Evolutionary conservation across 179 eudicot genomes (phyloP).

Genomic region (Drosera spatulata): DNA sequence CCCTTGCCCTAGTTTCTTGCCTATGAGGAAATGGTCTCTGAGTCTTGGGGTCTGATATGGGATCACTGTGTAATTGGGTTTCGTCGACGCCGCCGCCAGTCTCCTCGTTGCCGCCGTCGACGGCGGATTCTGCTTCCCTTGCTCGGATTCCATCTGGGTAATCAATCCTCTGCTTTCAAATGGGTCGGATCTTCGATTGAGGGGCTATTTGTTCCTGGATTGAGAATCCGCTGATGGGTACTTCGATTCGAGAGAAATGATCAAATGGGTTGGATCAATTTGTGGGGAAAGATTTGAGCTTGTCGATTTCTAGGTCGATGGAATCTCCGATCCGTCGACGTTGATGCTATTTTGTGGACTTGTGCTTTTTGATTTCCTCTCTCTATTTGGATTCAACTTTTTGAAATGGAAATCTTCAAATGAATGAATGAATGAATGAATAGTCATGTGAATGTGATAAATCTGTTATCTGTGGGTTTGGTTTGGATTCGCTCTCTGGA

Average conservation of each 20-base stretch:
- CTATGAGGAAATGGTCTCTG: conserved; percentile 56
- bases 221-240: neutral
- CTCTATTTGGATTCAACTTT: too few species aligned
- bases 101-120: conserved; percentile 25
- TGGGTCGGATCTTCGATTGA: too few species aligned
- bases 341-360: too few species aligned
- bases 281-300: neutral
- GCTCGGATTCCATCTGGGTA: conserved; percentile 1
- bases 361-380: too few species aligned
- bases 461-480: too few species aligned
- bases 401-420: too few species aligned
- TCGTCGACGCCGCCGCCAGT: conserved; percentile 19
- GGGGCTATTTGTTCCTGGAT: neutral
- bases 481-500: too few species aligned
- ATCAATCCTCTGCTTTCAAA: too few species aligned
- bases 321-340: too few species aligned
- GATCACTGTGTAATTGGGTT: conserved; percentile 35
- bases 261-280: neutral
- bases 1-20: conserved; percentile 72
- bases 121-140: conserved; percentile 8
- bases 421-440: too few species aligned
- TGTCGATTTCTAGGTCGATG: too few species aligned
- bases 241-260: neutral
- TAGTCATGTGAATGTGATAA: too few species aligned
- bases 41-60: conserved; percentile 68